Percentiles rank a stretch among this genome's conserved stretches.
phyloP scores from a whole-genome alignment of 2,329 filamentous ascomycete genomes.

The Botrytis fragariae region DNA sequence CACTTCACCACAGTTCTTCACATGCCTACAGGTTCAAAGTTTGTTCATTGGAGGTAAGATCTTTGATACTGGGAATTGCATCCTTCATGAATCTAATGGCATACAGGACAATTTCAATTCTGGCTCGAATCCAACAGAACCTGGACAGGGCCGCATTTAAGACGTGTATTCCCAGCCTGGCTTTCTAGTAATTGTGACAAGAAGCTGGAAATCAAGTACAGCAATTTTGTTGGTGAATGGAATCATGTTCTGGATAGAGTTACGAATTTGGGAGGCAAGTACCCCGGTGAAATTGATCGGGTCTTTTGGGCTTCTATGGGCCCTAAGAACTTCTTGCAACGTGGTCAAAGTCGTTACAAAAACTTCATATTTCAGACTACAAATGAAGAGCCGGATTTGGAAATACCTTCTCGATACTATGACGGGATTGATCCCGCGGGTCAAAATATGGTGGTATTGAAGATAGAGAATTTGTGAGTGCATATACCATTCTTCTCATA shows the following conservation, averaged over 20 bases:
- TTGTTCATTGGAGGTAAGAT: conserved; percentile 9
- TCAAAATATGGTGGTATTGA: conserved; percentile 6
- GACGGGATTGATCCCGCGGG: not conserved
- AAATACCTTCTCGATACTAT: not conserved
- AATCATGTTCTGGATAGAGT: not conserved
- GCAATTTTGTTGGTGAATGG: conserved; percentile 7
- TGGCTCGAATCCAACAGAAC: not conserved
- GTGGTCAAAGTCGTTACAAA: conserved; percentile 2
- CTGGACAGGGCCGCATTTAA: conserved; percentile 4
- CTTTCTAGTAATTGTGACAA: not conserved
- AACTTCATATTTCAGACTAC: not conserved
- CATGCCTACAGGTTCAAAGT: conserved; percentile 9
- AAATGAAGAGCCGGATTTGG: not conserved
- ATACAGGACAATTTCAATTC: conserved; percentile 6
- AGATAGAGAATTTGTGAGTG: conserved; percentile 8
- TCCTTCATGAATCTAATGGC: not conserved
- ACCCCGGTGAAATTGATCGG: conserved; percentile 5
- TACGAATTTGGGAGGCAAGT: not conserved
- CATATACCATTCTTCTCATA: not conserved
- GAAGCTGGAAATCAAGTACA: not conserved
- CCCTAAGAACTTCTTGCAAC: not conserved
- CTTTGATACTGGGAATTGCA: accelerated
- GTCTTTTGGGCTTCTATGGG: conserved; percentile 2
- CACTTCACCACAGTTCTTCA: not conserved
- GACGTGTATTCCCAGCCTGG: conserved; percentile 8